Evolutionary conservation across 805 yeast species (phyloP).

Genomic region (Saccharomycopsis olivae): DNA sequence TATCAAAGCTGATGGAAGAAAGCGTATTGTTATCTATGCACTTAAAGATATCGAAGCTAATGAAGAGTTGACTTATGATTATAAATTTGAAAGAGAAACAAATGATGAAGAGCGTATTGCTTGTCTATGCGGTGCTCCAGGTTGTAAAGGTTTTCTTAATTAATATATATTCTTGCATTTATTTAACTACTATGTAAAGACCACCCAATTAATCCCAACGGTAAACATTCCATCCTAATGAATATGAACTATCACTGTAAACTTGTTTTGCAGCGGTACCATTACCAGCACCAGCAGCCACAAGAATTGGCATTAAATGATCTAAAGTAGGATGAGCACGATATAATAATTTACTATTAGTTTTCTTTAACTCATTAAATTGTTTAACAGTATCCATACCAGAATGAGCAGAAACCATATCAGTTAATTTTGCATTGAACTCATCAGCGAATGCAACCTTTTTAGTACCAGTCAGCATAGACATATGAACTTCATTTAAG

Average conservation of each 20-base stretch:
- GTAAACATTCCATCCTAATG: slow-evolving; percentile 67
- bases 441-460: slow-evolving; percentile 33
- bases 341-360: slow-evolving; percentile 28
- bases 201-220: slow-evolving; percentile 27
- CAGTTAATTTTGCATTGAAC: slow-evolving; percentile 38
- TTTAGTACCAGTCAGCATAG: slow-evolving; percentile 20
- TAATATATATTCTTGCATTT: too few relatives aligned
- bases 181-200: too few relatives aligned
- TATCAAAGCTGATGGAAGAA: slow-evolving; percentile 87
- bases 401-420: slow-evolving; percentile 26
- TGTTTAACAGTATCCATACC: slow-evolving; percentile 26
- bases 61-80: slow-evolving; percentile 92
- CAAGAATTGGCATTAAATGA: slow-evolving; percentile 60
- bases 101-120: slow-evolving; percentile 80
- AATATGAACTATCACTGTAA: slow-evolving; percentile 32
- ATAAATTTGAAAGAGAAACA: slow-evolving; percentile 86
- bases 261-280: slow-evolving; percentile 33
- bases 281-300: slow-evolving; percentile 43
- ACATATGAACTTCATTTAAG: slow-evolving; percentile 37
- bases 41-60: slow-evolving; percentile 77
- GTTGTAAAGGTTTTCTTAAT: slow-evolving; percentile 86
- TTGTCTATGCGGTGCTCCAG: slow-evolving; percentile 92
- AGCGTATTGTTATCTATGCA: slow-evolving; percentile 92
- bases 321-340: slow-evolving; percentile 70
- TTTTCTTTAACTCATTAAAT: slow-evolving; percentile 28